A percentile compares a stretch with the other conserved stretches of the same genome.
Evolutionary conservation across 352 stramenopile genomes (phyloP).

Genomic region (Phytophthora meadii): DNA sequence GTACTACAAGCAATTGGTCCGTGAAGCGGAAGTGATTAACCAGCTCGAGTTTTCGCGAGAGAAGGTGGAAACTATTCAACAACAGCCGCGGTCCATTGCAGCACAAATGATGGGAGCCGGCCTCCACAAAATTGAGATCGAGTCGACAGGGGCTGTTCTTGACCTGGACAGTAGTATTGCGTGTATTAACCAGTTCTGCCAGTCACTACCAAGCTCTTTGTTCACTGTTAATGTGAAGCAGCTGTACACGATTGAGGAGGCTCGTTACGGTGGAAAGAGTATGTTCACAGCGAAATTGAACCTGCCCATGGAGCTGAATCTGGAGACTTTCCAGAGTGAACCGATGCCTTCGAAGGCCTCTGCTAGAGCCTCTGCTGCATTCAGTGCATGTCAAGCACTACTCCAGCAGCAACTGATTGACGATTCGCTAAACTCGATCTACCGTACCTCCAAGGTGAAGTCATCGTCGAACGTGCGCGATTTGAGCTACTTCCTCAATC

Average conservation of each 20-base stretch:
- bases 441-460: slow-evolving; percentile 64
- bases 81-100: slow-evolving; percentile 63
- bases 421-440: slow-evolving; percentile 77
- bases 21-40: slow-evolving; percentile 61
- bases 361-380: slow-evolving; percentile 65
- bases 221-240: slow-evolving; percentile 63
- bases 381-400: slow-evolving; percentile 65
- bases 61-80: slow-evolving; percentile 63
- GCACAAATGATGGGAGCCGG: slow-evolving; percentile 48
- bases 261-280: slow-evolving; percentile 33
- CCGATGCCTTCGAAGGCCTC: slow-evolving; percentile 62
- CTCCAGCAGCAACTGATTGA: slow-evolving; percentile 62
- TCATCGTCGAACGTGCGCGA: slow-evolving; percentile 47
- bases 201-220: slow-evolving; percentile 64
- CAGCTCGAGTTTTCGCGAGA: slow-evolving; percentile 69
- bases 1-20: slow-evolving; percentile 56
- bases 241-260: slow-evolving; percentile 58
- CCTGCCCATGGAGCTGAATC: slow-evolving; percentile 59
- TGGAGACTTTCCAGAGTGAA: slow-evolving; percentile 54
- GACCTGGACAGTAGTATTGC: slow-evolving; percentile 80
- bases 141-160: slow-evolving; percentile 66
- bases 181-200: slow-evolving; percentile 83
- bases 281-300: slow-evolving; percentile 64
- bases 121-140: slow-evolving; percentile 47
- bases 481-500: slow-evolving; percentile 60